Conservation (phyloP, 2,329 filamentous ascomycete species). For the Colletotrichum kahawae region DNA sequence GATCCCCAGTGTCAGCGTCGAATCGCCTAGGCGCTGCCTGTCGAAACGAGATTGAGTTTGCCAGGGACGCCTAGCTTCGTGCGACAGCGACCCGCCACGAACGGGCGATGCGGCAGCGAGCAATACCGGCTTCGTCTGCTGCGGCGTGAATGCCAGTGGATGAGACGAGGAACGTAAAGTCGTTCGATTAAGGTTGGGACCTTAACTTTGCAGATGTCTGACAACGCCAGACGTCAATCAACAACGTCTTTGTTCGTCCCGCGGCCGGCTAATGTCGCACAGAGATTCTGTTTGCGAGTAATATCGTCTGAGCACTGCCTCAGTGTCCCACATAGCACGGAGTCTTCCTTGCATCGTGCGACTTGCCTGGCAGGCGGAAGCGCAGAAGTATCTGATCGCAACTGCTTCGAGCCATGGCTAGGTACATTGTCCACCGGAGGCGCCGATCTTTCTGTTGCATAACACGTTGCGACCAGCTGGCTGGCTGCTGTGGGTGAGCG, state of each 20-base stretch:
- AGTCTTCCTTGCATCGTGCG: background rate
- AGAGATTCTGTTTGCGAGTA: background rate
- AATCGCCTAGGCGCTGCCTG: constrained; percentile 3
- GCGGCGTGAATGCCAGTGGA: background rate
- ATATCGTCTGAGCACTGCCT: background rate
- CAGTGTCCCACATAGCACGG: background rate
- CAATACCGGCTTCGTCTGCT: background rate
- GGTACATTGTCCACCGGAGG: background rate
- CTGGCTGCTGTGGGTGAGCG: background rate
- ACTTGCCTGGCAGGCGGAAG: background rate
- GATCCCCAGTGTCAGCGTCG: background rate
- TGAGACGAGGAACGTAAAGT: background rate
- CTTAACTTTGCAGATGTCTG: background rate
- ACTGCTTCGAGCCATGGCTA: background rate
- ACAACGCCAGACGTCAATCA: background rate
- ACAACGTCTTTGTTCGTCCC: background rate
- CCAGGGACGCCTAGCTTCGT: constrained; percentile 8
- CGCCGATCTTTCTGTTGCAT: background rate
- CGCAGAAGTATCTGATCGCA: background rate
- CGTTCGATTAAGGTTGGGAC: constrained; percentile 16
- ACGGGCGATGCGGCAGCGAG: background rate
- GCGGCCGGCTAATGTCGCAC: background rate
- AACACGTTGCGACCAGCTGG: background rate
- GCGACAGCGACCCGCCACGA: background rate
- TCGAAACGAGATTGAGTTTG: constrained; percentile 23